Percentiles rank a stretch among this genome's conserved stretches.
Conservation (phyloP, 345 rosid species). For the Pistacia vera region DNA sequence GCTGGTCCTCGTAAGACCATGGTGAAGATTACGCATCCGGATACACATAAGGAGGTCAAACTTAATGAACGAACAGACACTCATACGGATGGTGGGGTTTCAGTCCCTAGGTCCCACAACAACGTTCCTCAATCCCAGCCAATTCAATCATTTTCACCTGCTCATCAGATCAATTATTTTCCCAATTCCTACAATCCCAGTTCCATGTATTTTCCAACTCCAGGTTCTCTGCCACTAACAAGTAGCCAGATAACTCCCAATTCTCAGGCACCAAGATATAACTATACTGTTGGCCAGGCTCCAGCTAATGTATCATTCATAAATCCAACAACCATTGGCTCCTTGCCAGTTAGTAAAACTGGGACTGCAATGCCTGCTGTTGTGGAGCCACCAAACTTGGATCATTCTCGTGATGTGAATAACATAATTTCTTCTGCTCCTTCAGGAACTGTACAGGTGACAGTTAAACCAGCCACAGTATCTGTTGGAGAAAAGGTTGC, state of each 20-base stretch:
- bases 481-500: constrained; percentile 44
- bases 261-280: constrained; percentile 67
- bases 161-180: constrained; percentile 53
- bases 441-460: constrained; percentile 48
- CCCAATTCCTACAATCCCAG: constrained; percentile 43
- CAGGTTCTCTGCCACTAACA: constrained; percentile 56
- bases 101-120: constrained; percentile 61
- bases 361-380: constrained; percentile 34
- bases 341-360: constrained; percentile 46
- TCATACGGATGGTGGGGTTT: constrained; percentile 54
- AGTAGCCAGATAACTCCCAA: constrained; percentile 59
- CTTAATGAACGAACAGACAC: constrained; percentile 71
- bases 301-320: constrained; percentile 56
- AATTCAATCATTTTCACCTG: constrained; percentile 52
- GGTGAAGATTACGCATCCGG: constrained; percentile 93
- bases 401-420: constrained; percentile 42
- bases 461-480: constrained; percentile 48
- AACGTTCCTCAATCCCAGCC: constrained; percentile 70
- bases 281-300: constrained; percentile 52
- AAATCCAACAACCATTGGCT: constrained; percentile 45
- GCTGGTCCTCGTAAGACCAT: constrained; percentile 62
- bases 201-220: constrained; percentile 48
- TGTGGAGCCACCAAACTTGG: constrained; percentile 39
- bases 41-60: constrained; percentile 91
- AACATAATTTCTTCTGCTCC: constrained; percentile 38